Conservation (phyloP, 73 alveolate species). For the Uronychia binucleata region DNA sequence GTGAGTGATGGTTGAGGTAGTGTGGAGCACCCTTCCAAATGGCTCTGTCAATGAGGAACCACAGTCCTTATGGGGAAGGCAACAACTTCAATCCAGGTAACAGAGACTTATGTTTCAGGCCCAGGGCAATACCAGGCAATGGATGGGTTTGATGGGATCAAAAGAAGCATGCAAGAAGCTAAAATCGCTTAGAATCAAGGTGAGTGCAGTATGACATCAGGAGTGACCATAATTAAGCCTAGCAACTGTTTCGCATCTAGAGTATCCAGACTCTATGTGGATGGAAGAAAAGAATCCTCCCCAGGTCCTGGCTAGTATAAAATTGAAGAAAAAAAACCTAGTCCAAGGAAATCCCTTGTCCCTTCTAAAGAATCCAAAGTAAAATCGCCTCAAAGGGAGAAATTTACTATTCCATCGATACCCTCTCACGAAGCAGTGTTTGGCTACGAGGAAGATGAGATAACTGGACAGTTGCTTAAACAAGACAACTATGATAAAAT, state of each 20-base stretch:
- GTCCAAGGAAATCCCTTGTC: constrained; percentile 1
- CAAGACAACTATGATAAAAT: constrained; percentile 63
- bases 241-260: constrained; percentile 49
- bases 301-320: constrained; percentile 61
- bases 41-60: background rate
- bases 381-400: background rate
- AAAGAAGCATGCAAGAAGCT: background rate
- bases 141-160: constrained; percentile 21
- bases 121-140: constrained; percentile 40
- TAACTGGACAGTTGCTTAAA: constrained; percentile 55
- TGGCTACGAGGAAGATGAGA: constrained; percentile 70
- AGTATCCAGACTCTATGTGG: constrained; percentile 15
- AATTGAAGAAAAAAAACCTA: background rate
- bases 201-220: background rate
- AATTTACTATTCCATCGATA: constrained; percentile 57
- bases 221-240: constrained; percentile 1
- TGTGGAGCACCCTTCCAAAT: background rate
- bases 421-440: constrained; percentile 77
- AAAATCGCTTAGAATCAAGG: background rate
- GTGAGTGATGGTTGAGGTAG: no score
- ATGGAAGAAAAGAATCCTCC: background rate
- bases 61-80: background rate
- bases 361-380: background rate
- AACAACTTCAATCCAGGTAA: background rate
- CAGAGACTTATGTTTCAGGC: constrained; percentile 1